Percentiles rank a stretch among this genome's conserved stretches.
Conservation (phyloP, 441 rosid genomes). For the Omphalea diandra region DNA sequence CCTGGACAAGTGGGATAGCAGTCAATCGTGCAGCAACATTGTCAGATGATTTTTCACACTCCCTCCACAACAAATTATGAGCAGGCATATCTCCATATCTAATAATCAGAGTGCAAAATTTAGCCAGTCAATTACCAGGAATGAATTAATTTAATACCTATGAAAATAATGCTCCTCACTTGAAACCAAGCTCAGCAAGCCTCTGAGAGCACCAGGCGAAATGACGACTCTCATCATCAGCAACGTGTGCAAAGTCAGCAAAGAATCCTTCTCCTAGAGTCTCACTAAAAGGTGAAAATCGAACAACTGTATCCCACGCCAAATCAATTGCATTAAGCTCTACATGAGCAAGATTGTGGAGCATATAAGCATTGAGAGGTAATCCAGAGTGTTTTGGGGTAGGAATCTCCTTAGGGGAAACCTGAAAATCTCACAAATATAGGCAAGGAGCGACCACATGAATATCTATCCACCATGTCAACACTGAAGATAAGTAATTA, state of each 20-base stretch:
- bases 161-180: conserved; percentile 35
- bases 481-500: not conserved
- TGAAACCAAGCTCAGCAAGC: conserved; percentile 87
- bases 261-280: conserved; percentile 68
- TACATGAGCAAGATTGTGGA: conserved; percentile 70
- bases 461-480: not conserved
- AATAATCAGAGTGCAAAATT: conserved; percentile 9
- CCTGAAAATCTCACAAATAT: conserved; percentile 40
- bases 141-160: not conserved
- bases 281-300: conserved; percentile 69
- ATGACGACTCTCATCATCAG: conserved; percentile 97
- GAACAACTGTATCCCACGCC: conserved; percentile 96
- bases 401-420: conserved; percentile 72
- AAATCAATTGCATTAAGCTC: conserved; percentile 97
- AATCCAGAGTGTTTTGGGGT: conserved; percentile 67
- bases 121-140: not conserved
- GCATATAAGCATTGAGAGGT: conserved; percentile 88
- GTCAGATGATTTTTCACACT: conserved; percentile 78
- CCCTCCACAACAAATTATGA: conserved; percentile 86
- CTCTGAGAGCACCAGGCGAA: conserved; percentile 93
- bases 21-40: conserved; percentile 86
- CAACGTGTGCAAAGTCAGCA: conserved; percentile 88
- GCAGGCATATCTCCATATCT: conserved; percentile 99
- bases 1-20: conserved; percentile 89
- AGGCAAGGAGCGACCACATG: not conserved